Evolutionary conservation across 345 rosid species (phyloP).

Genomic region (Linum tenue): DNA sequence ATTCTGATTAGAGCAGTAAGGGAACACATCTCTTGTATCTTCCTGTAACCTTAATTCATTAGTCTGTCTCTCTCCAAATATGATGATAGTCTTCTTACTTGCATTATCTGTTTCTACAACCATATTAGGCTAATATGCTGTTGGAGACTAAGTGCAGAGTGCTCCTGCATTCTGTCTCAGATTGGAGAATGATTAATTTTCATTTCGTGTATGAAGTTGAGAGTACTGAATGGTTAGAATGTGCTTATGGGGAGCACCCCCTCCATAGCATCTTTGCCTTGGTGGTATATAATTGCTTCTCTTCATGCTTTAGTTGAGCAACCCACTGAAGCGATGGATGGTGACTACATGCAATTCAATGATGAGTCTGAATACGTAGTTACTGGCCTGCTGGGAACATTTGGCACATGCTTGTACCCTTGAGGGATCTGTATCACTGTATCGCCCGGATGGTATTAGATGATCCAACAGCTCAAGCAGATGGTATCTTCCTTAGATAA

Average conservation of each 20-base stretch:
- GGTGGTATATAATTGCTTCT: no score
- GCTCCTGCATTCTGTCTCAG: neutral
- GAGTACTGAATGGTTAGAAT: neutral
- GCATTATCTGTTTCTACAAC: neutral
- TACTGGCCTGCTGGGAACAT: neutral
- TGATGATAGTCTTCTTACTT: neutral
- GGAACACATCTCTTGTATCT: no score
- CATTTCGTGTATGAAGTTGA: neutral
- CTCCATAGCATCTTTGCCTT: no score
- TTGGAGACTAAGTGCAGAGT: neutral
- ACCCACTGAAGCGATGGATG: neutral
- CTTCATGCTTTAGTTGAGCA: no score
- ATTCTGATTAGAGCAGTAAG: no score
- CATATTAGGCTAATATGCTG: neutral
- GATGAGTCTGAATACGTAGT: no score
- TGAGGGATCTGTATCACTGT: neutral
- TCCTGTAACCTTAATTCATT: no score
- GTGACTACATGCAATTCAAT: no score
- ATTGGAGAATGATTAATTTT: neutral
- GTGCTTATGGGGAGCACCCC: no score
- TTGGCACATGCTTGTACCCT: neutral
- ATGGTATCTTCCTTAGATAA: no score
- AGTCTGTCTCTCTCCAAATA: no score
- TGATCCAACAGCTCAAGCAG: neutral
- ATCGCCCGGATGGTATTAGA: neutral